Conservation (phyloP, 2,329 filamentous ascomycete genomes). For the Colletotrichum sp. region DNA sequence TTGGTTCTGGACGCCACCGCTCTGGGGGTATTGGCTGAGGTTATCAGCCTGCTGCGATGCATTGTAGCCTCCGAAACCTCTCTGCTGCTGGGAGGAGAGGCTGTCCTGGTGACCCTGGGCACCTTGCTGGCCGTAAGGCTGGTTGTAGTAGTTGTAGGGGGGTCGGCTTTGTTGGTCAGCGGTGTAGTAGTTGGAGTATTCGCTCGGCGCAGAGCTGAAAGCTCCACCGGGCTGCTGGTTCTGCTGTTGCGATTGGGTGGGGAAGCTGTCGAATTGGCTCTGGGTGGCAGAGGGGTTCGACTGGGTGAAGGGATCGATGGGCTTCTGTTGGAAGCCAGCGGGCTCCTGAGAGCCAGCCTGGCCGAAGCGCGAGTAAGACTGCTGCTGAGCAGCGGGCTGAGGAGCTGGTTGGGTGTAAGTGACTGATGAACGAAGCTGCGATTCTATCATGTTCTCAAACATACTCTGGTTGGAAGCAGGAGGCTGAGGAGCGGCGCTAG, state of each 20-base stretch:
- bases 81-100: constrained; percentile 73
- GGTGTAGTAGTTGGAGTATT: constrained; percentile 88
- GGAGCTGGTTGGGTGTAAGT: not conserved
- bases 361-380: constrained; percentile 74
- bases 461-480: constrained; percentile 33
- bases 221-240: constrained; percentile 65
- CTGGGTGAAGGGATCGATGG: constrained; percentile 86
- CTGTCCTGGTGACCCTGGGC: constrained; percentile 76
- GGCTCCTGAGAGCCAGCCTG: constrained; percentile 67
- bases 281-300: constrained; percentile 59
- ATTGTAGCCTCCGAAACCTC: constrained; percentile 79
- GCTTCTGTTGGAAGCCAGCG: constrained; percentile 72
- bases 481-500: constrained; percentile 31
- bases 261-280: constrained; percentile 67
- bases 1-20: constrained; percentile 63
- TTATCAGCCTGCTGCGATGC: constrained; percentile 64
- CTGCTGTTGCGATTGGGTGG: constrained; percentile 56
- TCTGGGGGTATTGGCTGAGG: constrained; percentile 75
- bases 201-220: constrained; percentile 76
- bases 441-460: constrained; percentile 39
- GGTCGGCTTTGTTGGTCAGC: constrained; percentile 75
- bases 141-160: constrained; percentile 78
- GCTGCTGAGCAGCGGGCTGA: constrained; percentile 62
- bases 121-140: constrained; percentile 61
- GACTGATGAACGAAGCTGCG: constrained; percentile 19